Base-by-base conservation (phyloP, 805 yeast species). In the Ogataea methanolica region DNA sequence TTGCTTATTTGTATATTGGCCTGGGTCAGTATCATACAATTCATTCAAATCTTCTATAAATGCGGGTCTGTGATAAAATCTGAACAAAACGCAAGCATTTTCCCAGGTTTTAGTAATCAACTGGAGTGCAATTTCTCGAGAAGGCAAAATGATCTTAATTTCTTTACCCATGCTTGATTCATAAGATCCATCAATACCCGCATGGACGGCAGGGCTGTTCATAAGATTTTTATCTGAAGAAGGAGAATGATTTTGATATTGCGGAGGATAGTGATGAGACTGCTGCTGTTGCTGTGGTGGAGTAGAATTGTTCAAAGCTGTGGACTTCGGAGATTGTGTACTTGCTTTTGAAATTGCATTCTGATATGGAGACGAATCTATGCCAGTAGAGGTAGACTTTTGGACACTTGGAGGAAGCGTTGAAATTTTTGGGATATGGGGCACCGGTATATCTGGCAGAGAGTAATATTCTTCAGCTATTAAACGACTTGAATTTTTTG, bases 31-130 rank as follows among this genome's bases (percentile, higher is more conserved):
- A 39, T 82, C 84, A 65, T 88, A 89, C 26, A 89, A 68, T 46
- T 85, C 79, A 55, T 86, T 91, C 26, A 89, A 70, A 54, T 86
- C 90, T 51, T 79, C 78, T 45, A 85, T 73, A 50, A 89, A 77
- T 2, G 91, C 81, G 1, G 96, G 96, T 33, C 96, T 69, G 60
- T 90, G 96, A 62, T 88, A 86, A 62, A 90, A 89, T 47, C 96
- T 72, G 62, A 89, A 87, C 44, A 90, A 70, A 5, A 88, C 89
- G 65, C 96, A 88, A 0, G 96, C 95, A 55, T 83, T 81, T 51
- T 82, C 80, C 95, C 96, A 90, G 1, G 91, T 85, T 40, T 83
- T 79, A 50, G 80, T 79, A 21, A 90, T 82, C 51, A 89, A 72
- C 54, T 79, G 79, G 35, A 87, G 64, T 0, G 96, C 92, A 23